Conservation (phyloP, 1,284 basidiomycete genomes). For the Cutaneotrichosporon mucoides region DNA sequence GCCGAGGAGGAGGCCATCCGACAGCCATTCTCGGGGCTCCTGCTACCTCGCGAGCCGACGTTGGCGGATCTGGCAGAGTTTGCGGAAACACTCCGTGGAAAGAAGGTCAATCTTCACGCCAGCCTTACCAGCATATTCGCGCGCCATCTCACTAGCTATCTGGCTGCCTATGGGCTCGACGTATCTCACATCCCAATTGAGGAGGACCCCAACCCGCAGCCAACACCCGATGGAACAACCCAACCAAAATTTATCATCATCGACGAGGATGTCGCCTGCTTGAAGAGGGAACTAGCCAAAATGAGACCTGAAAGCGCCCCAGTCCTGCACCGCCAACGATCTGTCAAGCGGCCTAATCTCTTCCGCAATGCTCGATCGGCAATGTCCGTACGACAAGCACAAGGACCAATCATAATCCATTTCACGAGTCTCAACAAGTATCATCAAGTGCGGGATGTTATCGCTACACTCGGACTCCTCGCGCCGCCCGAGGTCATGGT, state of each 20-base stretch:
- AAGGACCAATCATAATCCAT: constrained; percentile 64
- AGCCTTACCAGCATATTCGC: constrained; percentile 78
- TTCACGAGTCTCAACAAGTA: constrained; percentile 87
- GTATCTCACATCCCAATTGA: constrained; percentile 70
- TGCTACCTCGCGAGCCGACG: constrained; percentile 64
- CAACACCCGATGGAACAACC: neutral
- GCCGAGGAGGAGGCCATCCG: constrained; percentile 54
- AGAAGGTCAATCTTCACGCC: constrained; percentile 74
- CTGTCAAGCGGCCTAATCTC: constrained; percentile 11
- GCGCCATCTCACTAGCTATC: constrained; percentile 80
- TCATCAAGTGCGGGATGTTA: constrained; percentile 76
- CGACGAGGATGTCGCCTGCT: constrained; percentile 75
- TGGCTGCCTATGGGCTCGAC: constrained; percentile 91
- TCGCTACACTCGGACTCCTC: constrained; percentile 54
- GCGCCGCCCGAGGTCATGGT: constrained; percentile 80
- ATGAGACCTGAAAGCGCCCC: constrained; percentile 59
- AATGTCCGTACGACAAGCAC: constrained; percentile 54
- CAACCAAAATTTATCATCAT: constrained; percentile 65
- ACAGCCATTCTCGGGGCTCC: constrained; percentile 53
- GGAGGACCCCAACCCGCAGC: constrained; percentile 18
- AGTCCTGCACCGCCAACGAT: constrained; percentile 1
- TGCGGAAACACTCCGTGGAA: constrained; percentile 72
- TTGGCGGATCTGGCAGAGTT: constrained; percentile 71
- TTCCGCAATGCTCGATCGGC: constrained; percentile 56
- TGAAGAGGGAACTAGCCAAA: constrained; percentile 65